Base-by-base conservation (phyloP, 2,329 filamentous ascomycete genomes). In the Periconia digitata region DNA sequence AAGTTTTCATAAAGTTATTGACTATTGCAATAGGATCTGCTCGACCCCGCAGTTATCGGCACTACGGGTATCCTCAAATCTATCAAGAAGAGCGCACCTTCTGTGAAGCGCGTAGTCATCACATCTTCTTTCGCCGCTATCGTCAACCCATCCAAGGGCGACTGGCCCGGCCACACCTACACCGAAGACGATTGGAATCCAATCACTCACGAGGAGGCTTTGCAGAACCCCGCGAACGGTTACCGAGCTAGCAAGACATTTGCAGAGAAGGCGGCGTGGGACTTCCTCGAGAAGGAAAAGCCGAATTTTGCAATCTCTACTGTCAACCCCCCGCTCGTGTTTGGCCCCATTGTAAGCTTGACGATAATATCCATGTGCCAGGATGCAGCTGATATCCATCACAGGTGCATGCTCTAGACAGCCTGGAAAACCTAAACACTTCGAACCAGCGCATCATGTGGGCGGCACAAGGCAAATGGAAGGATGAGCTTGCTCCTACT, bases 91-190 rank as follows among this genome's bases (percentile, higher is more conserved):
- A 74, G 72, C 48, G 82, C 83, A 2, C 82, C 83, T 55, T 81
- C 66, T 64, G 87, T 95, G 44, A 89, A 85, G 73, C 81, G 85
- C 50, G 86, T 95, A 13, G 85, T 85, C 38, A 79, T 88, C 54
- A 87, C 85, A 0, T 86, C 83, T 3, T 87, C 84, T 2, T 88
- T 87, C 58, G 85, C 85, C n/a, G 76, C 84, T 0, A 85, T 88
- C 16, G 59, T 86, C 41, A 75, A 86, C 55, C 50, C 72, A 0
- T 77, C 73, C 62, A 82, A 84, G 55, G 81, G 80, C 20, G 67
- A 66, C 49, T 70, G 70, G 58, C 71, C 74, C 2, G 74, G 70
- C 5, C 74, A 81, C 55, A 75, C 69, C 2, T 84, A 83, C 62
- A 77, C 74, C 0, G 80, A 78, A 46, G 64, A 69, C 1, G 79